A percentile compares a stretch with the other conserved stretches of the same genome.
Conservation (phyloP, 1,284 basidiomycete genomes). For the Boletus smithii region DNA sequence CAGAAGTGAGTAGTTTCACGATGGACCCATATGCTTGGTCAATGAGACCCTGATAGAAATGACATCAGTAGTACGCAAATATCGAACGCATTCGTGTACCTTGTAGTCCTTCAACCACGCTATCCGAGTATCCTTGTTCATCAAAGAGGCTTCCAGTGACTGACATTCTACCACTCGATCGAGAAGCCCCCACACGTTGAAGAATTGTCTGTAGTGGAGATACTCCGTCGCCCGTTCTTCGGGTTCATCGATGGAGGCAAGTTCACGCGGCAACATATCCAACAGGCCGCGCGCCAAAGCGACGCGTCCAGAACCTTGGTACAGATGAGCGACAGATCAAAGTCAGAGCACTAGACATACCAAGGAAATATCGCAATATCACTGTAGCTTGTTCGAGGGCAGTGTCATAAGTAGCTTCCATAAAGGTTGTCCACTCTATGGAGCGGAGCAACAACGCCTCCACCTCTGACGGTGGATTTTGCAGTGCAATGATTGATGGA, state of each 20-base stretch:
- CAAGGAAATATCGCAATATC: constrained; percentile 83
- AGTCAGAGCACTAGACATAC: constrained; percentile 41
- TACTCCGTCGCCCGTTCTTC: constrained; percentile 68
- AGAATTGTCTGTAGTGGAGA: constrained; percentile 71
- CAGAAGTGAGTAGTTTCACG: constrained; percentile 65
- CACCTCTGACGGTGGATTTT: constrained; percentile 48
- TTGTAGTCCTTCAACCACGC: constrained; percentile 64
- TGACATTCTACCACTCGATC: constrained; percentile 57
- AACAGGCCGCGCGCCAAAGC: constrained; percentile 67
- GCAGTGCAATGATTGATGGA: constrained; percentile 54
- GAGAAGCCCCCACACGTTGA: constrained; percentile 64
- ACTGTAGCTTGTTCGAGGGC: constrained; percentile 84
- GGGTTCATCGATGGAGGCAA: constrained; percentile 55
- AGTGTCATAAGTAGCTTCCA: constrained; percentile 67
- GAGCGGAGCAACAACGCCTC: constrained; percentile 79
- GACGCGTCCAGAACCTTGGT: constrained; percentile 67
- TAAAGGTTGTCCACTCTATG: constrained; percentile 92
- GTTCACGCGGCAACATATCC: constrained; percentile 61
- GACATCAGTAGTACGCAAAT: not conserved
- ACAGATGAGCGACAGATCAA: constrained; percentile 3
- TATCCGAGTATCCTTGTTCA: constrained; percentile 55
- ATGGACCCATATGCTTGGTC: constrained; percentile 59
- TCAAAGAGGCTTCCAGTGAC: constrained; percentile 48
- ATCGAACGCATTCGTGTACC: constrained; percentile 34
- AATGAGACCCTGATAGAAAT: constrained; percentile 44